Conservation (phyloP, 129 eudicot genomes). For the Flaveria brownii region DNA sequence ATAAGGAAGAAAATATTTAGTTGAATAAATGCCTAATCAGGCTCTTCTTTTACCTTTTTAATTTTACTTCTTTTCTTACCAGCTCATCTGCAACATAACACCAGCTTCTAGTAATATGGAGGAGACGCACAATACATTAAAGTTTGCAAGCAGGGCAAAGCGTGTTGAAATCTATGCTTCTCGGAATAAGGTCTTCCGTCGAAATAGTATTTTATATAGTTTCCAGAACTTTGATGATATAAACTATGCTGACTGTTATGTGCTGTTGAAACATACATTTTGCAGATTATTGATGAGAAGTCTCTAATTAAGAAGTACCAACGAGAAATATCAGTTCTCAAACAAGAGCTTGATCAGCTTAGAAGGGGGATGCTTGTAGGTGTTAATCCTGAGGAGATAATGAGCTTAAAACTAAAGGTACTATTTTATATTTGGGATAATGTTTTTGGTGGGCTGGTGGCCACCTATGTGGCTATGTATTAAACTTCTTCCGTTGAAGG, state of each 20-base stretch:
- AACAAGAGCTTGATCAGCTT: slow-evolving; percentile 88
- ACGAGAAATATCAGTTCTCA: slow-evolving; percentile 83
- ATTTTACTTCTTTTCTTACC: slow-evolving; percentile 26
- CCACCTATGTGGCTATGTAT: neutral
- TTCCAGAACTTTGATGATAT: slow-evolving; percentile 3
- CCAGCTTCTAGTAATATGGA: slow-evolving; percentile 97
- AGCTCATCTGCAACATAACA: slow-evolving; percentile 97
- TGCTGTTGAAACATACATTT: slow-evolving; percentile 26
- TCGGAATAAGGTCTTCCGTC: slow-evolving; percentile 66
- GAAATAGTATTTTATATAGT: slow-evolving; percentile 11
- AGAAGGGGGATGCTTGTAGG: slow-evolving; percentile 88
- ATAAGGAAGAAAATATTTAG: neutral
- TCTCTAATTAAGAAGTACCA: slow-evolving; percentile 96
- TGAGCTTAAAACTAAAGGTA: slow-evolving; percentile 87
- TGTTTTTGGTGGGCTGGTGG: neutral
- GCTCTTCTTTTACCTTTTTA: neutral
- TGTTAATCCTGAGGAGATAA: slow-evolving; percentile 81
- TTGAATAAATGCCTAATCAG: neutral
- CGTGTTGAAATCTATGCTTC: slow-evolving; percentile 95
- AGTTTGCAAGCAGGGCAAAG: slow-evolving; percentile 95
- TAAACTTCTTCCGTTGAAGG: neutral
- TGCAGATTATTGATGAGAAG: slow-evolving; percentile 96
- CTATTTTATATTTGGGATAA: slow-evolving; percentile 9
- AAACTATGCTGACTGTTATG: slow-evolving; percentile 17
- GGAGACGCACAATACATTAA: slow-evolving; percentile 96